Conservation (phyloP, 768 basidiomycete species). For the Mrakia blollopis region DNA sequence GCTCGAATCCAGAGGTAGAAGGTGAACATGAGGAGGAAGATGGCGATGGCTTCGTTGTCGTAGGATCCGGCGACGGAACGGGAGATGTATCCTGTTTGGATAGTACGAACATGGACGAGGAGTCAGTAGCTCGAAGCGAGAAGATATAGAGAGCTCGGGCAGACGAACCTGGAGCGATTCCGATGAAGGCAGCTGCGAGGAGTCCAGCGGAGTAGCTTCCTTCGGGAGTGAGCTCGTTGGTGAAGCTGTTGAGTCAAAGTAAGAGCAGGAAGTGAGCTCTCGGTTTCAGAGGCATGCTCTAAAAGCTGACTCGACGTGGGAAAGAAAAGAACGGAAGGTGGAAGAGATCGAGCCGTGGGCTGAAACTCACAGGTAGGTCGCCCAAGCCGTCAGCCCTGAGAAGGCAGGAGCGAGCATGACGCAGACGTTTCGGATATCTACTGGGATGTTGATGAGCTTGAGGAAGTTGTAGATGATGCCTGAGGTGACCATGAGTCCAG, state of each 20-base stretch:
- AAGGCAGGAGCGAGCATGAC: constrained; percentile 96
- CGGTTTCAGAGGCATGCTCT: no score
- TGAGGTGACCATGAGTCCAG: constrained; percentile 95
- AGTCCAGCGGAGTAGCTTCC: constrained; percentile 67
- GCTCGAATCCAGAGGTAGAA: constrained; percentile 97
- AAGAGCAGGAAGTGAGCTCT: neutral
- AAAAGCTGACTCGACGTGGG: no score
- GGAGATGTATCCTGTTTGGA: constrained; percentile 72
- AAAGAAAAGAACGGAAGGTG: neutral
- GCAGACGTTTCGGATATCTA: constrained; percentile 95
- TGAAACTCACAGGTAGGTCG: constrained; percentile 80
- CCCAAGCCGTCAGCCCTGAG: constrained; percentile 91
- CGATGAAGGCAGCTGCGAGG: constrained; percentile 96
- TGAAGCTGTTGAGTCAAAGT: constrained; percentile 59
- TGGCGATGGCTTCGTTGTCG: constrained; percentile 99
- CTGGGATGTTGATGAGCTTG: constrained; percentile 81
- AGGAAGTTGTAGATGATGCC: constrained; percentile 93
- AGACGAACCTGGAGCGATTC: constrained; percentile 69
- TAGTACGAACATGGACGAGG: neutral
- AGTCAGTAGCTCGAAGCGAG: neutral
- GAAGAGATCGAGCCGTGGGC: neutral
- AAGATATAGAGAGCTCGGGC: neutral
- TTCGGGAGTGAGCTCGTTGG: constrained; percentile 91
- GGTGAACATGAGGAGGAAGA: constrained; percentile 99
- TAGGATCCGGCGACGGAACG: constrained; percentile 98